phyloP scores from a whole-genome alignment of 2,329 filamentous ascomycete genomes.

The Diaporthe australafricana region DNA sequence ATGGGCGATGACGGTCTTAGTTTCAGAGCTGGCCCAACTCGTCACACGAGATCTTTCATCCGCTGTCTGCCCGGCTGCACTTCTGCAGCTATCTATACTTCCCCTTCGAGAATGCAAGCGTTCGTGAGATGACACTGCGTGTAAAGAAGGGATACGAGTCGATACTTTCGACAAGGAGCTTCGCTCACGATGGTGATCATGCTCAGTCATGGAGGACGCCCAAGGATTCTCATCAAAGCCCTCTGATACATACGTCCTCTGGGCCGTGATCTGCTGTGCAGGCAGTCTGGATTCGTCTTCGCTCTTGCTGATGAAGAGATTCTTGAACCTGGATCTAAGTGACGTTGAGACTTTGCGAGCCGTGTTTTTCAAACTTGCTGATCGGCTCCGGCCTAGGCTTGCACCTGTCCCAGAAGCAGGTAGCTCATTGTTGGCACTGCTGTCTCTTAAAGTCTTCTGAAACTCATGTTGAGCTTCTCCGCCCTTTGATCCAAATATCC shows the following conservation, averaged over 20 bases:
- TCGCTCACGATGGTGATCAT: conserved; percentile 29
- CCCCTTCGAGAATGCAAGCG: conserved; percentile 64
- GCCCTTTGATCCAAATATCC: conserved; percentile 55
- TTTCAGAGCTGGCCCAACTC: conserved; percentile 77
- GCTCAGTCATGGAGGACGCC: neutral
- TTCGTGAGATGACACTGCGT: conserved; percentile 58
- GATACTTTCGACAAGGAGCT: conserved; percentile 57
- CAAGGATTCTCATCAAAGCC: conserved; percentile 36
- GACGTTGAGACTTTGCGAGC: conserved; percentile 72
- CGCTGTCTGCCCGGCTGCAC: conserved; percentile 49
- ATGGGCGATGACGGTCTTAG: conserved; percentile 64
- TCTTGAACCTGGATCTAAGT: conserved; percentile 71
- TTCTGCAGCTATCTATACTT: conserved; percentile 63
- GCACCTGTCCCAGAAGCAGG: conserved; percentile 21
- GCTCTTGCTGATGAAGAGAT: conserved; percentile 61
- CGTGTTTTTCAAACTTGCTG: conserved; percentile 58
- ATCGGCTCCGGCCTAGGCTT: conserved; percentile 40
- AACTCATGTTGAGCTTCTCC: conserved; percentile 52
- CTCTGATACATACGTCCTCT: conserved; percentile 47
- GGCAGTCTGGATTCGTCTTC: conserved; percentile 53
- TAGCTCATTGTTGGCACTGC: conserved; percentile 49
- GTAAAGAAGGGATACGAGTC: conserved; percentile 63
- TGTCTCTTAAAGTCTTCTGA: conserved; percentile 62
- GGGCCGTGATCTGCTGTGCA: conserved; percentile 64
- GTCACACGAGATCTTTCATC: conserved; percentile 75